Percentiles rank a stretch among this genome's conserved stretches.
phyloP scores from a whole-genome alignment of 1,284 basidiomycete genomes.

The Sanghuangporus baumii region DNA sequence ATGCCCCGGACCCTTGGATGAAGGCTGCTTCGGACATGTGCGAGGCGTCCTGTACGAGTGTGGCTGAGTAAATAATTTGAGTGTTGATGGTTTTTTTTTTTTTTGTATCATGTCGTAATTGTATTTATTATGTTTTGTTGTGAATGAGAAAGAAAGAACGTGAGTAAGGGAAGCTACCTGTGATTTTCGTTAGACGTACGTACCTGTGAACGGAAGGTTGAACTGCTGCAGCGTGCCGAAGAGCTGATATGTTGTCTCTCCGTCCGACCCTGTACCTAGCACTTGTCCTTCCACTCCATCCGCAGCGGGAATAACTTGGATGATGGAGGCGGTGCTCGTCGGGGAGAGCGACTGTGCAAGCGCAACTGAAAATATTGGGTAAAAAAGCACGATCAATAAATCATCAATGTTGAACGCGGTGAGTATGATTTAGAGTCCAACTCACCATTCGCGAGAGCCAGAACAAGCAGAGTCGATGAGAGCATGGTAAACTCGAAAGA shows the following conservation, averaged over 20 bases:
- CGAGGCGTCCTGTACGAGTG: conserved; percentile 3
- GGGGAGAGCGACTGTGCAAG: not conserved
- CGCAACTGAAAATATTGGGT: not conserved
- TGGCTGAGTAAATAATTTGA: not conserved
- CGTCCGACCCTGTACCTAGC: not conserved
- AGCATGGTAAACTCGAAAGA: not conserved
- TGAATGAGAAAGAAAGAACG: not conserved
- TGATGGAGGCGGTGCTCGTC: not conserved
- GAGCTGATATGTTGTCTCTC: not conserved
- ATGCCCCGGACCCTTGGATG: not conserved
- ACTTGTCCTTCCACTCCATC: not conserved
- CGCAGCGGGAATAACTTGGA: not conserved
- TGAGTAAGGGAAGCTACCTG: not conserved
- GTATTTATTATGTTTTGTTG: not conserved
- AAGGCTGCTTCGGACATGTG: not conserved
- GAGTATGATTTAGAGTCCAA: not conserved
- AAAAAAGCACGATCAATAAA: not conserved
- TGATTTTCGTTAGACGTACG: not conserved
- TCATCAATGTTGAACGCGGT: not conserved
- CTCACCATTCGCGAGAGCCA: not conserved
- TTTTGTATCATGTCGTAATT: not conserved
- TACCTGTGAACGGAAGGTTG: not conserved
- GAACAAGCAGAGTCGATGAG: not conserved
- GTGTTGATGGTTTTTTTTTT: not conserved
- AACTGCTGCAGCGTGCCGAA: not conserved